Conservation (phyloP, 148 eudicot species). For the Beta vulgaris region DNA sequence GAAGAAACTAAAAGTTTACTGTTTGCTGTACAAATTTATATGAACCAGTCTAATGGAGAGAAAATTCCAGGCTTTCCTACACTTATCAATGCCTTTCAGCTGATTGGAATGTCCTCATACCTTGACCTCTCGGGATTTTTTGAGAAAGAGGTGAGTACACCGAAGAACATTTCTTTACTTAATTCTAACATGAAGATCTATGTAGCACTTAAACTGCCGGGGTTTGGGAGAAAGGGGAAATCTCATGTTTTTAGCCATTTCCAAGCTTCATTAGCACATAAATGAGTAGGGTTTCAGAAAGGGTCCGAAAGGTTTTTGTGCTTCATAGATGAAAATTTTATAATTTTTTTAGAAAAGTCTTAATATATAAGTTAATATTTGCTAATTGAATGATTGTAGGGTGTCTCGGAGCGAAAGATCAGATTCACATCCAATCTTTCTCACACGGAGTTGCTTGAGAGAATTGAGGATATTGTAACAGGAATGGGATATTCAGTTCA, state of each 20-base stretch:
- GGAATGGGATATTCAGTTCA: conserved; percentile 79
- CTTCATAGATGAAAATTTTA: neutral
- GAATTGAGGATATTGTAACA: conserved; percentile 61
- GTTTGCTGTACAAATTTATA: neutral
- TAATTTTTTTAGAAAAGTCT: neutral
- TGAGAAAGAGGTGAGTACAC: conserved; percentile 67
- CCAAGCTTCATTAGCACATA: no score
- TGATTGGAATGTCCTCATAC: conserved; percentile 90
- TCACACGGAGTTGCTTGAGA: conserved; percentile 66
- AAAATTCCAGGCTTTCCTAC: conserved; percentile 47
- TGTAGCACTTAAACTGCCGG: no score
- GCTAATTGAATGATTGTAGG: conserved; percentile 35
- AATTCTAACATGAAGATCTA: neutral
- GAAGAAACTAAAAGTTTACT: conserved; percentile 4
- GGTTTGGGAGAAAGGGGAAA: no score
- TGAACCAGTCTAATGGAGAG: conserved; percentile 53
- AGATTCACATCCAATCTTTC: conserved; percentile 78
- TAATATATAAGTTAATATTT: neutral
- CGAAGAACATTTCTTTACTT: neutral
- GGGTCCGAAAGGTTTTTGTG: no score
- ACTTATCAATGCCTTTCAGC: conserved; percentile 85
- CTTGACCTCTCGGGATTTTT: conserved; percentile 97
- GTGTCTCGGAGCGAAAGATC: conserved; percentile 76
- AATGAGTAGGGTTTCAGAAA: no score
- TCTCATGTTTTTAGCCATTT: no score